Evolutionary conservation across 257 asterid genomes (phyloP), one percentile per base, ranked within the genome.

Genomic region (Nicotiana undulata): DNA sequence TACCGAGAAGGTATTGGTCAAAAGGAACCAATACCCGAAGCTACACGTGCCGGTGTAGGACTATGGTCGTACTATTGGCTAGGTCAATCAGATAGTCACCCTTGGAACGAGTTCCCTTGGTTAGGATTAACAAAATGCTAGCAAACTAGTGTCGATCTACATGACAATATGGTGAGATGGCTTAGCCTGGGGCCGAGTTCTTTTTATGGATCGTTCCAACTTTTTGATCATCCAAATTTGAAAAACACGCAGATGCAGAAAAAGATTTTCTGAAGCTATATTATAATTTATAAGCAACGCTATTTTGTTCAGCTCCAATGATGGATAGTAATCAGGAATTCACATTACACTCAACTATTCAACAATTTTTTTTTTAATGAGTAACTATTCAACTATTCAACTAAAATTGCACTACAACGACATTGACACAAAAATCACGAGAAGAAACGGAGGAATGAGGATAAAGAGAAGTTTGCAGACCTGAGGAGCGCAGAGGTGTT

Each of bases 401-500:
- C 61, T 49, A 49, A 46, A 44, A 46, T 49, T 51, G 9, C n/a
- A 40, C 3, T 40, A 2, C 49, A 40, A 40, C 9, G 63, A 11
- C 22, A 64, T 34, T 32, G 79, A 76, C 46, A 55, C 70, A 49
- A 18, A 9, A 51, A 46, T 49, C 46, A 59, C 18, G 53, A 28
- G 63, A 82, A 13, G 32, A 29, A 5, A 78, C 37, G 5, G 22
- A 28, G 3, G 44, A 2, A 53, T 3, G 52, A 46, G 37, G 46
- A 9, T 59, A 37, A 72, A 4, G 24, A 26, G 58, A 78, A 4
- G 59, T n/a, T 28, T 32, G 79, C 84, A 63, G 63, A 93, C 97
- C 97, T 66, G 94, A 85, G 82, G 89, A 82, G 77, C 83, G 86
- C 77, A 90, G 82, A 29, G 91, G 87, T 75, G 91, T 76, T 9